phyloP scores from a whole-genome alignment of 108 stramenopile species.

The Mediolabrus comicus region DNA sequence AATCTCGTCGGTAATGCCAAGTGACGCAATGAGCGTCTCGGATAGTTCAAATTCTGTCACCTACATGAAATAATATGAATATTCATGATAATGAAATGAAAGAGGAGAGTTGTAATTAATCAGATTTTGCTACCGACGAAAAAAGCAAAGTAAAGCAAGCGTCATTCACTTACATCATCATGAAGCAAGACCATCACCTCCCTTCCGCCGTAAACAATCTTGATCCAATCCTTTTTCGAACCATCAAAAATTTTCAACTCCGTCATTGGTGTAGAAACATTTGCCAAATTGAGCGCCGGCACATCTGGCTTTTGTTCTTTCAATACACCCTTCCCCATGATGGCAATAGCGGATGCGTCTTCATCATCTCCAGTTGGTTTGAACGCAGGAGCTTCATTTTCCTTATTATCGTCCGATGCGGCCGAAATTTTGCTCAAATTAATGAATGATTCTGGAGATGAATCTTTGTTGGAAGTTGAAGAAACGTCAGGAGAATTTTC shows the following conservation, averaged over 20 bases:
- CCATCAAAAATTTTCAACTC: neutral
- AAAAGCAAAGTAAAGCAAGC: neutral
- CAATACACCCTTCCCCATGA: neutral
- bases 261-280: neutral
- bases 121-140: neutral
- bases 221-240: slow-evolving; percentile 12
- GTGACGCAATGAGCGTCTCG: slow-evolving; percentile 26
- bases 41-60: slow-evolving; percentile 18
- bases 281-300: neutral
- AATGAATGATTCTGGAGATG: neutral
- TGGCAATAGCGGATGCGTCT: neutral
- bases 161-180: slow-evolving; percentile 12
- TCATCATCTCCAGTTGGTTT: too few species aligned
- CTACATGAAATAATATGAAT: neutral
- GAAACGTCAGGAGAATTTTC: slow-evolving; percentile 11
- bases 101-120: neutral
- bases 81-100: too few species aligned
- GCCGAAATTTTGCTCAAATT: neutral
- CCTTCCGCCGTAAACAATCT: slow-evolving; percentile 26
- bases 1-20: slow-evolving; percentile 27
- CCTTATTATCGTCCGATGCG: slow-evolving; percentile 3
- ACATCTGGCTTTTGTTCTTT: neutral
- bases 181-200: slow-evolving; percentile 26
- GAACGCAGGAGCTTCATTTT: neutral
- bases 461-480: neutral